Evolutionary conservation across 179 eudicot species (phyloP), one percentile per base, ranked within the genome.

Genomic region (Drosera spatulata): DNA sequence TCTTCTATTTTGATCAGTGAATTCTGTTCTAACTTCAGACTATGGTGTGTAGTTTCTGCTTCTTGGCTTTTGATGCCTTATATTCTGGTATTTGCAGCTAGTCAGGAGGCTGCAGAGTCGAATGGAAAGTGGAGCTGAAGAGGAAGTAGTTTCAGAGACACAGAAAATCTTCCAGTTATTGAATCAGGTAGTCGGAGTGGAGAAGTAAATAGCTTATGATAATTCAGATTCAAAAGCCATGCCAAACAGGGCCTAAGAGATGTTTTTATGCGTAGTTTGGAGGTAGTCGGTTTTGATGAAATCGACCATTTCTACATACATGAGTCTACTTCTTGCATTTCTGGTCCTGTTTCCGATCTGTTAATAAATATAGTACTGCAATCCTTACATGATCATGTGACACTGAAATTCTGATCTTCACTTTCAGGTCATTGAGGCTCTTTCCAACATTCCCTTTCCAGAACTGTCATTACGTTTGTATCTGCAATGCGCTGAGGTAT

Each of bases 401-500:
- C 33, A 22, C 33, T 22, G 33, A 22, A 22, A 22, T 22, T 22
- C 33, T 22, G 33, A 22, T 38, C 3, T 62, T 12, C 57, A 56
- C 50, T 77, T 70, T 50, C 89, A 93, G 99, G 86, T 75, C 50
- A 81, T 93, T 52, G 99, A 89, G 82, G 77, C 88, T 67, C 84
- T 93, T 70, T 78, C 81, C 71, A 74, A 42, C 59, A 85, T 86
- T 68, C 95, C 99, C 53, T 83, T 87, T 61, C 88, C 99, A 57
- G 99, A 84, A 72, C 79, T 93, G 57, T 86, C 95, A 37, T 69
- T 93, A 51, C 79, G 95, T 72, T 73, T 93, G 70, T 93, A 93
- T 81, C 79, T 93, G 80, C 86, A 86, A 64, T 93, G 99, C 74
- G 99, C 99, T 6, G 99, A 93, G 99, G 99, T 93, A 78, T 53